Evolutionary conservation across 2,329 filamentous ascomycete genomes (phyloP).

Genomic region (Ilyonectria destructans): DNA sequence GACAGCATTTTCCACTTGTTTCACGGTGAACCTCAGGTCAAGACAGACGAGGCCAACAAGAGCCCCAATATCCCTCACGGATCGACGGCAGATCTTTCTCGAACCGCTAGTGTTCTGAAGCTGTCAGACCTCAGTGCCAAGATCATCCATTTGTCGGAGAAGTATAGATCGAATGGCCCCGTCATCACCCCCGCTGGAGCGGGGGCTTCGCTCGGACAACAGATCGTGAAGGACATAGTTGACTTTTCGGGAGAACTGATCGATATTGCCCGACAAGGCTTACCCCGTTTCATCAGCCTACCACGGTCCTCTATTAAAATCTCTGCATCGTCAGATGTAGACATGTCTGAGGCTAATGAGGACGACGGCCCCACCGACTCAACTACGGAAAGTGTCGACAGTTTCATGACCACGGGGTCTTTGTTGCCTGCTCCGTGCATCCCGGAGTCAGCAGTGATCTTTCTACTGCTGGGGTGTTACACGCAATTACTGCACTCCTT

Average conservation of each 20-base stretch:
- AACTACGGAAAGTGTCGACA: slow-evolving; percentile 14
- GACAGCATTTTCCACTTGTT: slow-evolving; percentile 11
- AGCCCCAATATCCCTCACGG: slow-evolving; percentile 2
- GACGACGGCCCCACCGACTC: slow-evolving; percentile 14
- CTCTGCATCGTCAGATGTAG: background rate
- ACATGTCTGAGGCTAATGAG: slow-evolving; percentile 9
- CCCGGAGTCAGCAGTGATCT: slow-evolving; percentile 30
- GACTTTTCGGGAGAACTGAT: slow-evolving; percentile 36
- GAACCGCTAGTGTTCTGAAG: slow-evolving; percentile 16
- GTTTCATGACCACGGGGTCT: slow-evolving; percentile 2
- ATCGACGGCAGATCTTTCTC: slow-evolving; percentile 20
- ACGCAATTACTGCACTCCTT: slow-evolving; percentile 33
- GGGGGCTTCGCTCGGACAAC: slow-evolving; percentile 9
- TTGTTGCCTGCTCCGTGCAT: slow-evolving; percentile 20
- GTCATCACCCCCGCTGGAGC: background rate
- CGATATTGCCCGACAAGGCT: slow-evolving; percentile 28
- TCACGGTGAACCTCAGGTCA: no score
- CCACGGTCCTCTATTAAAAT: background rate
- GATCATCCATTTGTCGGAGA: slow-evolving; percentile 30
- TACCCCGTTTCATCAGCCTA: slow-evolving; percentile 20
- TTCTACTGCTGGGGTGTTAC: slow-evolving; percentile 32
- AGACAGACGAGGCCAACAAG: background rate
- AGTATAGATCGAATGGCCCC: slow-evolving; percentile 5
- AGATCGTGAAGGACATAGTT: slow-evolving; percentile 30
- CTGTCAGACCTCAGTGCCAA: slow-evolving; percentile 30